These are phyloP conservation scores for Irpex rosettiformis DNA, from an alignment of 1,284 basidiomycete species.

Conservation along the genomic window DNA sequence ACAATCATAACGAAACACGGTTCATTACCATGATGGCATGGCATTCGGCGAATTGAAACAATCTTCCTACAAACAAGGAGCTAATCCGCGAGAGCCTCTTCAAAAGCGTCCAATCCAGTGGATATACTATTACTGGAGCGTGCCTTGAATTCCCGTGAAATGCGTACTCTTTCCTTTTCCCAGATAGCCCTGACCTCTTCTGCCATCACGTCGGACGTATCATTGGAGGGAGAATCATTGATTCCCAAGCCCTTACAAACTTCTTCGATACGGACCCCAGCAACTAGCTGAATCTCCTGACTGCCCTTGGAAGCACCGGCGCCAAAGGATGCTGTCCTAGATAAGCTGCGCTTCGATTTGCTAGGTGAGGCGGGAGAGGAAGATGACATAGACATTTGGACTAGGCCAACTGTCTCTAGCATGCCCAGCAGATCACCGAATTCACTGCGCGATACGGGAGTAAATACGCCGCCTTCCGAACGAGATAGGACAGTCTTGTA, in stretches of 20 bases:
- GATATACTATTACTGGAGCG: neutral
- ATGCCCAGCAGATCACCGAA: conserved; percentile 69
- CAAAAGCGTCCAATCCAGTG: conserved; percentile 1
- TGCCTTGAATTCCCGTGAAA: conserved; percentile 51
- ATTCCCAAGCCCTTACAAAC: conserved; percentile 63
- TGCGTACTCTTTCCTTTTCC: conserved; percentile 55
- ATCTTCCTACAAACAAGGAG: neutral
- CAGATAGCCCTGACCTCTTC: conserved; percentile 70
- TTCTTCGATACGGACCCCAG: conserved; percentile 60
- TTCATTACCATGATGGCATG: neutral
- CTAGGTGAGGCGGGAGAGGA: conserved; percentile 33
- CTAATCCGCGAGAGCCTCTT: neutral
- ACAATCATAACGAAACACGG: neutral
- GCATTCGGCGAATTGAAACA: conserved; percentile 2
- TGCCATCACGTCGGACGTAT: conserved; percentile 43
- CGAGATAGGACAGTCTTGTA: conserved; percentile 58
- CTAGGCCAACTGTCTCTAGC: conserved; percentile 68
- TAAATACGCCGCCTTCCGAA: conserved; percentile 49
- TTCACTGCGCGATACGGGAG: conserved; percentile 68
- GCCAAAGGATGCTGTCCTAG: conserved; percentile 54
- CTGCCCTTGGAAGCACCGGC: conserved; percentile 35
- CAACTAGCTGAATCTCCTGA: conserved; percentile 51
- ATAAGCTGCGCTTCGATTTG: conserved; percentile 44
- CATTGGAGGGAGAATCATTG: conserved; percentile 24
- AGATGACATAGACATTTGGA: conserved; percentile 37